Percentiles rank a stretch among this genome's conserved stretches.
These are phyloP conservation scores for Salmacisia buchloeana DNA, from an alignment of 1,284 basidiomycete genomes.

Conservation along the genomic window DNA sequence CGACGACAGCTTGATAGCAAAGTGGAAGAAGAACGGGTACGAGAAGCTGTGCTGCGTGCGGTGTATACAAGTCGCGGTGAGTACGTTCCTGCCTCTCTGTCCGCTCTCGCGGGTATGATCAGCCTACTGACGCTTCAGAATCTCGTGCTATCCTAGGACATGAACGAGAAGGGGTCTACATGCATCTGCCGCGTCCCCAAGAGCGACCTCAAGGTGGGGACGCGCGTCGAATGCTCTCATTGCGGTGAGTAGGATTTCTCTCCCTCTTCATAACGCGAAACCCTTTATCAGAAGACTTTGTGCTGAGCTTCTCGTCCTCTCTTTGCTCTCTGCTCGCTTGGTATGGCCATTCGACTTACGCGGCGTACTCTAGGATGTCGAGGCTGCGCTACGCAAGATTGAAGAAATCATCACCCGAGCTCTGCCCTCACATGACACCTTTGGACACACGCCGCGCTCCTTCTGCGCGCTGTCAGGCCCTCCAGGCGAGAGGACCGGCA, in stretches of 20 bases:
- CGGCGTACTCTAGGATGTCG: constrained; percentile 7
- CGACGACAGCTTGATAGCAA: constrained; percentile 78
- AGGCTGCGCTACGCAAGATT: constrained; percentile 12
- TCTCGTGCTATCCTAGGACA: constrained; percentile 60
- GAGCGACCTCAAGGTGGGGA: constrained; percentile 79
- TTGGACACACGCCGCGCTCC: too few species aligned
- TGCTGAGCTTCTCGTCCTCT: background rate
- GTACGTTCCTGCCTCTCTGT: constrained; percentile 28
- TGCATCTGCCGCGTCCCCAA: constrained; percentile 98
- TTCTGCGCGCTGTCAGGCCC: too few species aligned
- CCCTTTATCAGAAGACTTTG: background rate
- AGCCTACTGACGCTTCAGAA: too few species aligned
- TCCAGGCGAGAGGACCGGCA: too few species aligned
- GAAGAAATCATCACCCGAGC: background rate
- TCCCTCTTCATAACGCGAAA: background rate
- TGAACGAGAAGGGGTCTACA: constrained; percentile 99
- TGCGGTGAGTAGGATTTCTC: constrained; percentile 66
- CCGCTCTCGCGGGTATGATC: background rate
- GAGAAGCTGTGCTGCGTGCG: constrained; percentile 96
- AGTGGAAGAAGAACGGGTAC: constrained; percentile 98
- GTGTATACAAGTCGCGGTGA: constrained; percentile 87
- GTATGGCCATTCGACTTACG: too few species aligned
- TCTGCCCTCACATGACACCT: too few species aligned
- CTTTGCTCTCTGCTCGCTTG: background rate
- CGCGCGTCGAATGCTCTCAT: constrained; percentile 92